Evolutionary conservation across 176 grass and related monocot species (phyloP), one percentile per base, ranked within the genome.

Genomic region (Lolium rigidum): DNA sequence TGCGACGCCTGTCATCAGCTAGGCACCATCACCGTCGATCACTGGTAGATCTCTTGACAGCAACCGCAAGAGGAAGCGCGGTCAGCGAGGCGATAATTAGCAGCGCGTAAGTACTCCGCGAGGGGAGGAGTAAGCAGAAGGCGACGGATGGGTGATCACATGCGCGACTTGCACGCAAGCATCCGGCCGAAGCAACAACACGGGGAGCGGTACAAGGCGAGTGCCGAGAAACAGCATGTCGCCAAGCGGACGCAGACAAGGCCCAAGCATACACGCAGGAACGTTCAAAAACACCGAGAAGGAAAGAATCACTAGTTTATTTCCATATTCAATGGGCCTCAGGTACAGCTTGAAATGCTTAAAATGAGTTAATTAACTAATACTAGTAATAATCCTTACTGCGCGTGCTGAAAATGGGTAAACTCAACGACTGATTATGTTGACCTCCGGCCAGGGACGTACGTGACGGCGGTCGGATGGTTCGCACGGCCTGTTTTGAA

Each of bases 181-280:
- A 77, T 84, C 89, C 85, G 60, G 51, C 17, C 61, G 77, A 85
- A 88, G 82, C 77, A 91, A 77, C 82, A 81, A 88, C 85, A 81
- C 82, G 51, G 58, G 70, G 86, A 87, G 85, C 76, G n/a, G 25
- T 62, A 87, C 89, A 91, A 87, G 13, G 59, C 76, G 76, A 76
- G 81, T 84, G 89, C 58, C 46, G 76, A 50, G 76, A 25, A 81
- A 81, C 48, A 77, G 89, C 76, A 77, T 48, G 31, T 85, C 85
- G 89, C 86, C 89, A 85, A 88, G 41, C 77, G 82, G 76, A 43
- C 82, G 2, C 41, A 51, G 41, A 87, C 89, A 84, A 90, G 69
- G 67, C 5, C 80, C 80, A 87, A 79, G 50, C 80, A 15, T 84
- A 84, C 85, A 87, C 81, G 10, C 0, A 57, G 72, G 64, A 82